Conservation (phyloP, 768 basidiomycete species). For the Lanmaoa rubissima region DNA sequence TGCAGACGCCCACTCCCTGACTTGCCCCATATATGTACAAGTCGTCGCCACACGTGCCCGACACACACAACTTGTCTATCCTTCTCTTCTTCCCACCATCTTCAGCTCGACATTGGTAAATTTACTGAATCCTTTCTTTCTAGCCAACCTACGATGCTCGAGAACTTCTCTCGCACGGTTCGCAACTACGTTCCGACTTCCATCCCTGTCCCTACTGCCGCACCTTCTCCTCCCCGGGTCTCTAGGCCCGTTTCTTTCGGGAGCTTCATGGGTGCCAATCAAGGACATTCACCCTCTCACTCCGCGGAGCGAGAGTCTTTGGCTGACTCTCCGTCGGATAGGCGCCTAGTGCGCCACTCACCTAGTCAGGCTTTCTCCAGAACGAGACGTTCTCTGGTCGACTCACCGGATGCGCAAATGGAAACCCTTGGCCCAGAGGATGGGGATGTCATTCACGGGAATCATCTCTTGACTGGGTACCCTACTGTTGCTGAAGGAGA, state of each 20-base stretch:
- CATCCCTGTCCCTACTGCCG: slow-evolving; percentile 46
- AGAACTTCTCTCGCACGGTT: slow-evolving; percentile 51
- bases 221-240: slow-evolving; percentile 48
- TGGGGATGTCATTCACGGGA: slow-evolving; percentile 15
- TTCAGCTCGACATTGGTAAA: background rate
- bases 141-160: slow-evolving; percentile 51
- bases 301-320: slow-evolving; percentile 11
- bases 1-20: background rate
- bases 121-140: slow-evolving; percentile 15
- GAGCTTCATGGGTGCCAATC: slow-evolving; percentile 36
- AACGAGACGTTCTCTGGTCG: slow-evolving; percentile 1
- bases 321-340: slow-evolving; percentile 7
- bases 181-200: slow-evolving; percentile 54
- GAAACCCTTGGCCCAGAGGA: slow-evolving; percentile 23
- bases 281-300: slow-evolving; percentile 13
- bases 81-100: background rate
- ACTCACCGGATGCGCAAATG: slow-evolving; percentile 16
- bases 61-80: background rate
- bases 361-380: slow-evolving; percentile 9
- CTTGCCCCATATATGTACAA: slow-evolving; percentile 13
- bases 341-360: slow-evolving; percentile 6
- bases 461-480: slow-evolving; percentile 23
- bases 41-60: slow-evolving; percentile 18
- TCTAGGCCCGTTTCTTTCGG: slow-evolving; percentile 51
- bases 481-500: slow-evolving; percentile 33